These are phyloP conservation scores for Russula virescens DNA, from an alignment of 768 basidiomycete species.

Conservation along the genomic window DNA sequence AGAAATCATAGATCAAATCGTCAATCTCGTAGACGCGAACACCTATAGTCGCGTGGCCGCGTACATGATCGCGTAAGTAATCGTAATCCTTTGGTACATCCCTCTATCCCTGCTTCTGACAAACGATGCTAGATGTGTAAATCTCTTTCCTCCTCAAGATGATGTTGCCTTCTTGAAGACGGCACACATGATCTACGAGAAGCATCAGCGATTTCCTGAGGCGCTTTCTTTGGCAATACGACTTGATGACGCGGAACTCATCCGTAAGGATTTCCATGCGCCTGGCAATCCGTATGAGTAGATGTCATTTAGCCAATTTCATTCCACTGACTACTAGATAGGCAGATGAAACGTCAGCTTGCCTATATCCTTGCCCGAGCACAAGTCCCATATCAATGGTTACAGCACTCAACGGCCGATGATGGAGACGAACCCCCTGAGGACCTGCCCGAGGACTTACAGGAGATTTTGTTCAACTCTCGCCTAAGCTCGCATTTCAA, in stretches of 20 bases:
- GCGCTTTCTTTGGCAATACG: conserved; percentile 83
- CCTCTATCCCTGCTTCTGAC: conserved; percentile 1
- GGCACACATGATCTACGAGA: conserved; percentile 83
- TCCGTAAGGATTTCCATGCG: conserved; percentile 83
- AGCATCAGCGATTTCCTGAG: conserved; percentile 85
- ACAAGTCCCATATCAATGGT: conserved; percentile 86
- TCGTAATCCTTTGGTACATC: conserved; percentile 27
- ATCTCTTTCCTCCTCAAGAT: conserved; percentile 87
- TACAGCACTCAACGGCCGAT: conserved; percentile 49
- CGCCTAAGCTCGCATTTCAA: conserved; percentile 80
- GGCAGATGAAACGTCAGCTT: conserved; percentile 90
- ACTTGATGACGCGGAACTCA: conserved; percentile 70
- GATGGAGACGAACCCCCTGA: conserved; percentile 49
- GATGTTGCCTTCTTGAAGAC: conserved; percentile 85
- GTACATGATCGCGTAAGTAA: conserved; percentile 86
- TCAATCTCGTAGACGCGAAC: conserved; percentile 76
- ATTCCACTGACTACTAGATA: conserved; percentile 29
- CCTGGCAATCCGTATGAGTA: conserved; percentile 77
- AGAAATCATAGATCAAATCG: conserved; percentile 79
- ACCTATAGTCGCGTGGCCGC: conserved; percentile 86
- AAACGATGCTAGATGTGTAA: conserved; percentile 59
- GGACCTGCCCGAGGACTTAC: conserved; percentile 73
- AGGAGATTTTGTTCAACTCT: conserved; percentile 82
- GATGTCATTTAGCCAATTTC: background rate
- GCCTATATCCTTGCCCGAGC: conserved; percentile 91